Percentiles rank a stretch among this genome's conserved stretches.
These are phyloP conservation scores for Gentiana dahurica DNA, from an alignment of 257 asterid species.

Conservation along the genomic window DNA sequence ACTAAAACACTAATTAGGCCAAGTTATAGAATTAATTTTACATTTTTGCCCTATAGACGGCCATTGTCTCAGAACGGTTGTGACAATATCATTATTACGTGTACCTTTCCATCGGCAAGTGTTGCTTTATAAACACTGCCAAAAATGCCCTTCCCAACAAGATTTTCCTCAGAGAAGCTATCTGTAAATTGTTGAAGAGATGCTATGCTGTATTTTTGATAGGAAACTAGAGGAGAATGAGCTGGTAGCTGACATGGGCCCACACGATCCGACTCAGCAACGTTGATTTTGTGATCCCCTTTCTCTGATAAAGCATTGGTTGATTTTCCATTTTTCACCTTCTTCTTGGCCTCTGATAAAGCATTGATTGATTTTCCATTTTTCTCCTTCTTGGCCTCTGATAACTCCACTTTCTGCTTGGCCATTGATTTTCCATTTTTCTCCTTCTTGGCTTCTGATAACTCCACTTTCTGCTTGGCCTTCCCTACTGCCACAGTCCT, in stretches of 20 bases:
- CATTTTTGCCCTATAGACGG: no score
- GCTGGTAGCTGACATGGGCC: slow-evolving; percentile 21
- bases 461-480: not conserved
- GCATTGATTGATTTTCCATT: slow-evolving; percentile 17
- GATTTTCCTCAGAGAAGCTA: slow-evolving; percentile 81
- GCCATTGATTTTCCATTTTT: no score
- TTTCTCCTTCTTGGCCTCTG: not conserved
- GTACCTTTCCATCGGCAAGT: slow-evolving; percentile 70
- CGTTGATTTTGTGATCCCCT: slow-evolving; percentile 34
- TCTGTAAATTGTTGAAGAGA: slow-evolving; percentile 82
- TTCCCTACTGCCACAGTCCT: not conserved
- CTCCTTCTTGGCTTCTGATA: no score
- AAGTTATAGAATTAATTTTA: no score
- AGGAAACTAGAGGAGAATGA: slow-evolving; percentile 50
- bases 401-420: not conserved
- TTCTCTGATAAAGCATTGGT: slow-evolving; percentile 19
- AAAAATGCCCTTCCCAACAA: slow-evolving; percentile 66
- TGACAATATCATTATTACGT: no score
- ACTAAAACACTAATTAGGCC: no score
- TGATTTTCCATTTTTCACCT: slow-evolving; percentile 11
- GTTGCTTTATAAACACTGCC: slow-evolving; percentile 72
- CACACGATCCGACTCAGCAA: slow-evolving; percentile 10
- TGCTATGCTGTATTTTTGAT: slow-evolving; percentile 52
- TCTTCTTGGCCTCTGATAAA: slow-evolving; percentile 3
- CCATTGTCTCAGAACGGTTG: no score